Evolutionary conservation across 345 rosid species (phyloP), one percentile per base, ranked within the genome.

Genomic region (Reutealis trisperma): DNA sequence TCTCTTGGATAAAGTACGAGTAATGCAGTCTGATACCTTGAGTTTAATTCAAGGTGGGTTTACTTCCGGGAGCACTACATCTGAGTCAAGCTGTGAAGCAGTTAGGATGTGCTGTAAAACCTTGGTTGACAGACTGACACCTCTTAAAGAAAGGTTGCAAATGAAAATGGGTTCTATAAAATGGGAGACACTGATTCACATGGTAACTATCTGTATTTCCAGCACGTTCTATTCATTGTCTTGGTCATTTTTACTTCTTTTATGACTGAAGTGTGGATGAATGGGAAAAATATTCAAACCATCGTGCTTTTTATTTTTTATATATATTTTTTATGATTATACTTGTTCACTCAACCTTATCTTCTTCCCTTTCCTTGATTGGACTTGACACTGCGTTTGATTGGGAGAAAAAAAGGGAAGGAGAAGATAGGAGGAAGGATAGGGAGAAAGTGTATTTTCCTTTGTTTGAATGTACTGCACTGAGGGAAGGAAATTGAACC

Each of bases 81-180:
- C 99, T 2, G 99, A 96, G 77, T 80, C 93, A 25, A 85, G 93
- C 70, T 92, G 97, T 82, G 92, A 91, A 88, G 96, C 99, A 0
- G 87, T 87, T 74, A 85, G 91, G 83, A 83, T 87, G 65, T 93
- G 94, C 76, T 96, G 98, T 82, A 80, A 85, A 78, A 66, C 77
- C 75, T 84, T 96, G 85, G 94, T 92, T 13, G 92, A 88, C 76
- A 89, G 98, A 70, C 81, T 96, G 75, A 70, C 63, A 18, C 86
- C 87, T 80, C 69, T 87, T 25, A 82, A 85, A 70, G 86, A 89
- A 59, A 83, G 74, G 54, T 83, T 93, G 85, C 78, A 81, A 70
- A 85, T 80, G 81, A 85, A 87, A 72, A 80, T 61, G 78, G 93
- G 87, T 76, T 83, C 90, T 2, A 37, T 92, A 71, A 85, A 79